Evolutionary conservation across 2,329 filamentous ascomycete species (phyloP).

Genomic region (Neoscytalidium dimidiatum): DNA sequence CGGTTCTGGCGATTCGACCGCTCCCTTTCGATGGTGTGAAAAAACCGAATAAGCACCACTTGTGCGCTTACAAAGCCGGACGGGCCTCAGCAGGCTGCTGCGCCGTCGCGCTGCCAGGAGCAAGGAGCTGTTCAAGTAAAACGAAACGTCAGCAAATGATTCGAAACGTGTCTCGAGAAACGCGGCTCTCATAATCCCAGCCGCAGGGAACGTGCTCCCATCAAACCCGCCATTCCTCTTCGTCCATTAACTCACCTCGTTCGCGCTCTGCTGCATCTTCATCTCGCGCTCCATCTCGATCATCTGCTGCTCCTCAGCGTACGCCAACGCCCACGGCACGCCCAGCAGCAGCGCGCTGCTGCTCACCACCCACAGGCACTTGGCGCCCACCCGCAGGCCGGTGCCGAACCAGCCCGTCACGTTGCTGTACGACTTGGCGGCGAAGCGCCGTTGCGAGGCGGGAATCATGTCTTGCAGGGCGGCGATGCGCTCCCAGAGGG

Average conservation of each 20-base stretch:
- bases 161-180: too few relatives aligned
- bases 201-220: background rate
- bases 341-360: constrained; percentile 87
- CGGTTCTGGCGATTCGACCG: too few relatives aligned
- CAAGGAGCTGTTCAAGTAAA: constrained; percentile 31
- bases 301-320: constrained; percentile 94
- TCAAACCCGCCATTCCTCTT: background rate
- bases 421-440: constrained; percentile 47
- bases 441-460: constrained; percentile 45
- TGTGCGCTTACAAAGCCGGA: constrained; percentile 35
- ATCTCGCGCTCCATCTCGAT: constrained; percentile 97
- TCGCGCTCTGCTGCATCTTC: constrained; percentile 89
- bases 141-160: constrained; percentile 11
- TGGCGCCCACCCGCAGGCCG: constrained; percentile 72
- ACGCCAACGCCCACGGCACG: constrained; percentile 90
- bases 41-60: background rate
- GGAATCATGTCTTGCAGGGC: constrained; percentile 49
- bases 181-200: too few relatives aligned
- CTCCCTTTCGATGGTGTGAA: too few relatives aligned
- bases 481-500: constrained; percentile 43
- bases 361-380: constrained; percentile 86
- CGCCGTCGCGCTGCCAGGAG: constrained; percentile 30
- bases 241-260: constrained; percentile 64
- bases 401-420: constrained; percentile 60
- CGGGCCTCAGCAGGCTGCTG: constrained; percentile 31